Conservation (phyloP, 805 yeast species). For the Cyberlindnera bimundalis region DNA sequence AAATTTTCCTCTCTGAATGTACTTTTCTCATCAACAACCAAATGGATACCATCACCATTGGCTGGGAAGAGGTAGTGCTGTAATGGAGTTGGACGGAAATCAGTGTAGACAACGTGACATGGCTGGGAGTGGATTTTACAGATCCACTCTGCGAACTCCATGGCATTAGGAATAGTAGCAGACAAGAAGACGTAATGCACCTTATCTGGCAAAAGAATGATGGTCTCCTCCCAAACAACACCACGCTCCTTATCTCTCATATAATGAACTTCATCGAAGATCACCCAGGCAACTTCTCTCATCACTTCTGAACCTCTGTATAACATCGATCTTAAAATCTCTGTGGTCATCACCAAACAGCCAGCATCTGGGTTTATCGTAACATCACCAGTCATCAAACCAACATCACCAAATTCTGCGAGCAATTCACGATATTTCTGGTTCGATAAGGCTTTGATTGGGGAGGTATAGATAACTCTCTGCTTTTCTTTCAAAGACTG, state of each 20-base stretch:
- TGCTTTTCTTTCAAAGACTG: conserved; percentile 89
- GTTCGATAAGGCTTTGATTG: conserved; percentile 86
- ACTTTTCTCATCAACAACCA: conserved; percentile 97
- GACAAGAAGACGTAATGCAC: conserved; percentile 91
- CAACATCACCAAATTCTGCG: conserved; percentile 92
- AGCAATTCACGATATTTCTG: conserved; percentile 87
- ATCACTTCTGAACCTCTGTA: conserved; percentile 96
- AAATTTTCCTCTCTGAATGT: conserved; percentile 95
- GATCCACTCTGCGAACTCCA: conserved; percentile 99
- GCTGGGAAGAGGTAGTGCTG: conserved; percentile 98
- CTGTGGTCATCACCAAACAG: conserved; percentile 98
- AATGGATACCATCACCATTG: conserved; percentile 96
- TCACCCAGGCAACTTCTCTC: conserved; percentile 99
- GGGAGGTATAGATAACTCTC: conserved; percentile 93
- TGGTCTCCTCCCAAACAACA: conserved; percentile 99
- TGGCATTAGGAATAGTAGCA: conserved; percentile 96
- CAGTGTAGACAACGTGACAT: conserved; percentile 97
- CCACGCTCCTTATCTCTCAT: conserved; percentile 98
- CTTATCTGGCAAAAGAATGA: conserved; percentile 91
- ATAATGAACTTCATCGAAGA: conserved; percentile 97
- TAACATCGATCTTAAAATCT: conserved; percentile 93
- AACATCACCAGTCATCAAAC: conserved; percentile 98
- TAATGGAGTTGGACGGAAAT: conserved; percentile 97
- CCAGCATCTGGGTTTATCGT: conserved; percentile 98
- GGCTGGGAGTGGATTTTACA: conserved; percentile 94